Base-by-base conservation (phyloP, 768 basidiomycete genomes). In the Amanita fuliginea region DNA sequence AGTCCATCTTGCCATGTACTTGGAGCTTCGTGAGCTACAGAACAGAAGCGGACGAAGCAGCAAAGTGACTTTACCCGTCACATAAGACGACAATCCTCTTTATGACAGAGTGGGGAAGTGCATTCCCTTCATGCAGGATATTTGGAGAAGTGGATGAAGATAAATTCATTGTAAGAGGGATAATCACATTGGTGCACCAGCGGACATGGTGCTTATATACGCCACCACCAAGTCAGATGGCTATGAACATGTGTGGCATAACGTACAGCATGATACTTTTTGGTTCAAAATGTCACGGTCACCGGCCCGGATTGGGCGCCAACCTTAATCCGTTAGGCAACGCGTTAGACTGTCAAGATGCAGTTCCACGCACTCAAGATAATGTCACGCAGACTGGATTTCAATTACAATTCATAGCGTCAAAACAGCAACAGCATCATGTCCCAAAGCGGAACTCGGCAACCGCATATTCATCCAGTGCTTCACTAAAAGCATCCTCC, bases 381-480 rank as follows among this genome's bases (percentile, higher is more conserved):
- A 24, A 24, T 24, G 22, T 5, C 2, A 26, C 28, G 32, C 44
- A 33, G 21, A 36, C 18, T 33, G 30, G 33, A 46, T 36, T 33
- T 33, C 34, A 34, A 18, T 21, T 18, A 40, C 10, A n/a, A 52
- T 34, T 33, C 36, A 41, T 46, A 43, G 34, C 28, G 45, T n/a
- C 39, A 21, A 39, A 48, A 46, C n/a, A 10, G 19, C 11, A 13
- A 11, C 13, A 42, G 22, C 14, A 16, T 61, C 73, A 87, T 66
- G 78, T 86, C 35, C 88, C 88, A 42, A 86, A 74, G 28, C 86
- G 78, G 73, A 88, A 84, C 65, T 90, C 81, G 5, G 86, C 86
- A 7, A 65, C 62, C 8, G 81, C 72, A 63, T 77, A 91, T 59
- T 83, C 76, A 60, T 90, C 85, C 52, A 91, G 59, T 8, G 87